These are phyloP conservation scores for Ophiostoma fasciatum DNA, from an alignment of 2,329 filamentous ascomycete species.

Conservation along the genomic window DNA sequence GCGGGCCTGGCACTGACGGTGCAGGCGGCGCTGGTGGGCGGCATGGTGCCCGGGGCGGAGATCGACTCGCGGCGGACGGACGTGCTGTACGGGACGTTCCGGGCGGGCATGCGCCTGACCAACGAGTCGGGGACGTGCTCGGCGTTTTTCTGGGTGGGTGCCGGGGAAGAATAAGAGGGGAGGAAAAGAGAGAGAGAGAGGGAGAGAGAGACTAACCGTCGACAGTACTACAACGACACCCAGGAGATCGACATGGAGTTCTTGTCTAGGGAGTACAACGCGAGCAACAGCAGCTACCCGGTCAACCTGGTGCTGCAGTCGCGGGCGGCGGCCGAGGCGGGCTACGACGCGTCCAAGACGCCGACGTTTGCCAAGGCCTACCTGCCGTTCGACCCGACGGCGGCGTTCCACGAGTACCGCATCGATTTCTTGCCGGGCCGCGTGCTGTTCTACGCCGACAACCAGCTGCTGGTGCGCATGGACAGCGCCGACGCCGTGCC, in stretches of 20 bases:
- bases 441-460: constrained; percentile 58
- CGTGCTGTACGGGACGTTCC: constrained; percentile 54
- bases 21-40: constrained; percentile 26
- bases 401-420: constrained; percentile 60
- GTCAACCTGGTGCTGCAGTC: constrained; percentile 68
- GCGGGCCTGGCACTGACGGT: constrained; percentile 45
- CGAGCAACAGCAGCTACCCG: constrained; percentile 33
- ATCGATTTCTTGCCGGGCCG: constrained; percentile 53
- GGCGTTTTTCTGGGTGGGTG: constrained; percentile 62
- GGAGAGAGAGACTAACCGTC: neutral
- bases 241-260: constrained; percentile 76
- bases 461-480: constrained; percentile 39
- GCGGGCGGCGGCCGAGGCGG: constrained; percentile 37
- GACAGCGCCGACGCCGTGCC: constrained; percentile 43
- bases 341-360: constrained; percentile 48
- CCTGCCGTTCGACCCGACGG: constrained; percentile 51
- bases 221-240: constrained; percentile 60
- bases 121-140: constrained; percentile 51
- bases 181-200: too few relatives aligned
- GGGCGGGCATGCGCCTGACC: constrained; percentile 51
- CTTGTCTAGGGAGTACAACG: constrained; percentile 49
- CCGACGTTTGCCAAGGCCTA: constrained; percentile 40
- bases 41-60: constrained; percentile 47
- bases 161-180: too few relatives aligned
- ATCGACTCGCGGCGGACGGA: constrained; percentile 46